phyloP scores from a whole-genome alignment of 139 green algal genomes.

The Tetradesmus obliquus region DNA sequence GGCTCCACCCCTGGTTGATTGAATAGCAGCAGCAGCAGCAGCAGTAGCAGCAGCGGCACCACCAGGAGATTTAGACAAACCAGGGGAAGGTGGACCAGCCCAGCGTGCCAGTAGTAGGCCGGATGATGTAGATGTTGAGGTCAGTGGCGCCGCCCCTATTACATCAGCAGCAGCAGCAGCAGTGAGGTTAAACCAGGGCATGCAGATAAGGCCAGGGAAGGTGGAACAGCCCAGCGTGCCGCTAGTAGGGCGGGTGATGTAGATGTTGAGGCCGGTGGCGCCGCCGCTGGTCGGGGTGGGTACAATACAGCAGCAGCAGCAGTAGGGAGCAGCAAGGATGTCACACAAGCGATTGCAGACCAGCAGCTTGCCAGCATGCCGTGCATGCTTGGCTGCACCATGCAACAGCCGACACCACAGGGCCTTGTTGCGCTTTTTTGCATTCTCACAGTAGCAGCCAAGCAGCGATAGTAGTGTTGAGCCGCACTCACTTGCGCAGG shows the following conservation, averaged over 20 bases:
- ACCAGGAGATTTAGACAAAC: not conserved
- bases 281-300: not conserved
- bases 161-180: not conserved
- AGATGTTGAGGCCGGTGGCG: constrained; percentile 13
- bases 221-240: constrained; percentile 33
- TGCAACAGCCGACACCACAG: too few species aligned
- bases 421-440: too few species aligned
- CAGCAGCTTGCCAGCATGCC: too few species aligned
- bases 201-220: not conserved
- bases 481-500: not conserved
- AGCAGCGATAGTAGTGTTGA: not conserved
- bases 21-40: not conserved
- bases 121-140: constrained; percentile 22
- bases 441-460: not conserved
- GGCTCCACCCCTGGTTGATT: not conserved
- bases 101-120: constrained; percentile 12
- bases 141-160: too few species aligned
- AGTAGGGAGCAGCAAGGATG: too few species aligned
- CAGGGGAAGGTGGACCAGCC: constrained; percentile 46
- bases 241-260: constrained; percentile 4
- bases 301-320: too few species aligned
- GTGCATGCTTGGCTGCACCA: too few species aligned
- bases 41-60: too few species aligned
- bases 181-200: not conserved
- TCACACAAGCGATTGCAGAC: too few species aligned